Conservation (phyloP, 192 early-diverging fungal genomes). For the Bifiguratus adelaidae region DNA sequence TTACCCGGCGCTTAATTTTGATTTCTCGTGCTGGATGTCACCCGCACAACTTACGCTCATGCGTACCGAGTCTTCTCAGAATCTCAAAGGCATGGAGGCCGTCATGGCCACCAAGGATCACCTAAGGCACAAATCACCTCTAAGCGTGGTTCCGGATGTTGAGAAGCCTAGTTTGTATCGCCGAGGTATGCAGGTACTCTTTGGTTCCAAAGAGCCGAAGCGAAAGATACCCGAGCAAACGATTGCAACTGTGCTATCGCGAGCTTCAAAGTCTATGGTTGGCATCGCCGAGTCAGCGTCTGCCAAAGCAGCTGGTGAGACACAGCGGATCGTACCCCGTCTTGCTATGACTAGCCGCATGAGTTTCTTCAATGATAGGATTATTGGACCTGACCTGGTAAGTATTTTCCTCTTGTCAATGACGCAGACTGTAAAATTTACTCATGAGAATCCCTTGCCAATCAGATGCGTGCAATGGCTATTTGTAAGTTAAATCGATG, state of each 20-base stretch:
- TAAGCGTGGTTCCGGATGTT: constrained; percentile 39
- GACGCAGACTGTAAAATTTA: neutral
- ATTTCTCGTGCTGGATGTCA: constrained; percentile 90
- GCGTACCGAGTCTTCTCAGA: constrained; percentile 40
- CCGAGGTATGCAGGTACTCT: neutral
- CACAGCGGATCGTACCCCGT: constrained; percentile 14
- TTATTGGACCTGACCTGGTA: constrained; percentile 72
- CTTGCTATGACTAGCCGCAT: constrained; percentile 67
- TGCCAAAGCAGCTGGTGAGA: neutral
- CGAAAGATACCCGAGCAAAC: too few species aligned
- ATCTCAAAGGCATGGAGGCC: constrained; percentile 13
- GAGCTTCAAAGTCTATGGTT: too few species aligned
- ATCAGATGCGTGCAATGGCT: constrained; percentile 48
- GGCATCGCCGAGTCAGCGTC: neutral
- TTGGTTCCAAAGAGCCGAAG: neutral
- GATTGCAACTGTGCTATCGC: too few species aligned
- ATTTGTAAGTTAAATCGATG: constrained; percentile 18
- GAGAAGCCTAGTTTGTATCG: constrained; percentile 24
- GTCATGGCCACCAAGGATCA: constrained; percentile 49
- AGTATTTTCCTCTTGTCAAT: constrained; percentile 6
- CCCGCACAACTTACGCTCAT: constrained; percentile 44
- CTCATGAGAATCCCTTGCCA: neutral
- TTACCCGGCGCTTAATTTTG: constrained; percentile 88
- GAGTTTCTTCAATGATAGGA: constrained; percentile 78
- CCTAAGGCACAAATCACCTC: constrained; percentile 55